Conservation (phyloP, 768 basidiomycete species). For the Kwoniella sp. region DNA sequence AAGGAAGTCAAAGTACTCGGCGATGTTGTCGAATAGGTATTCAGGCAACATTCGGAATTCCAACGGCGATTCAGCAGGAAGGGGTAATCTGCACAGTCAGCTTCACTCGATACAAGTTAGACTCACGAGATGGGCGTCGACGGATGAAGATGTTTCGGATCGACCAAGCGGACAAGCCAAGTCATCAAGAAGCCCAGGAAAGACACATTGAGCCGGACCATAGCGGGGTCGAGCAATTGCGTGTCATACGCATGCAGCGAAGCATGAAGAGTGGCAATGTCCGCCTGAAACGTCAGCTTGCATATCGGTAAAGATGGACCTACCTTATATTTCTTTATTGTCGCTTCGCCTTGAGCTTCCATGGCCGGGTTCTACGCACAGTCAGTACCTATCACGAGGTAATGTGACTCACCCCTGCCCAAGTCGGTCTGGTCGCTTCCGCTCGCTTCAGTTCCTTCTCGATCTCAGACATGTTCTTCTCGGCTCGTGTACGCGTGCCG, state of each 20-base stretch:
- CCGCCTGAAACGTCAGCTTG: conserved; percentile 59
- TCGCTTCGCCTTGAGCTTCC: conserved; percentile 75
- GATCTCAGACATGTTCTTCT: conserved; percentile 61
- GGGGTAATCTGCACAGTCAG: conserved; percentile 67
- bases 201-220: conserved; percentile 73
- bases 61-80: conserved; percentile 81
- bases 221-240: conserved; percentile 82
- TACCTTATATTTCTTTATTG: conserved; percentile 77
- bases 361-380: conserved; percentile 63
- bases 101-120: background rate
- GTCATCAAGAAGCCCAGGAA: conserved; percentile 90
- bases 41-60: conserved; percentile 87
- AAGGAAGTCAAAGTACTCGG: conserved; percentile 82
- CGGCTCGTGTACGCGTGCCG: conserved; percentile 64
- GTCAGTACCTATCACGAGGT: conserved; percentile 7
- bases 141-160: conserved; percentile 78
- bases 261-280: conserved; percentile 71
- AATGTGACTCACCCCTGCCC: conserved; percentile 76
- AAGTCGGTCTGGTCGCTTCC: conserved; percentile 70
- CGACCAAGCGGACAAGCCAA: conserved; percentile 89
- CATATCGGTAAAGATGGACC: background rate
- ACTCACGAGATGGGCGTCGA: conserved; percentile 68
- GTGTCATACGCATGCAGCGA: conserved; percentile 79
- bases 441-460: conserved; percentile 75
- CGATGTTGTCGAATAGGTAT: conserved; percentile 89